Percentiles rank a stretch among this genome's conserved stretches.
phyloP scores from a whole-genome alignment of 148 eudicot species.

The Chenopodium album region DNA sequence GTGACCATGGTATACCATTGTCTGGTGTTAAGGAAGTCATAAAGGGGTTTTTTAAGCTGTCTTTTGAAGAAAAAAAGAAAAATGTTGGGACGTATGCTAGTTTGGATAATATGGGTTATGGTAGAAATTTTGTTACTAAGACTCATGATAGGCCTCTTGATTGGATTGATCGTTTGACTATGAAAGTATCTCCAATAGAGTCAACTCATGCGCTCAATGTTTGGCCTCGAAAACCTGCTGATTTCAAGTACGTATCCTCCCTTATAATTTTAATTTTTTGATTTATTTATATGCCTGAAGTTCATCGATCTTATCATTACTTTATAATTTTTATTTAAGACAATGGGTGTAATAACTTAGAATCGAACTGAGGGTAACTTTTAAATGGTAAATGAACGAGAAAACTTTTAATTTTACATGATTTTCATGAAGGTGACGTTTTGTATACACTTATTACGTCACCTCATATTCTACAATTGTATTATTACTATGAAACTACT shows the following conservation, averaged over 20 bases:
- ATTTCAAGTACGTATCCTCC: slow-evolving; percentile 22
- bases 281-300: no score
- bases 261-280: background rate
- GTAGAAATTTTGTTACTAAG: slow-evolving; percentile 25
- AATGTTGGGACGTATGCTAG: slow-evolving; percentile 29
- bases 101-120: slow-evolving; percentile 35
- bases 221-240: slow-evolving; percentile 29
- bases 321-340: no score
- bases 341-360: no score
- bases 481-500: no score
- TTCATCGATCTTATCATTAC: no score
- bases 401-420: no score
- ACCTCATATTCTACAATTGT: no score
- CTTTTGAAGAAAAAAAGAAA: slow-evolving; percentile 27
- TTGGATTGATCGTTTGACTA: slow-evolving; percentile 32
- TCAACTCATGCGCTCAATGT: slow-evolving; percentile 24
- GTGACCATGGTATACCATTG: slow-evolving; percentile 30
- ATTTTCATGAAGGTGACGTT: no score
- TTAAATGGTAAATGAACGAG: no score
- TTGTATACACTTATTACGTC: no score
- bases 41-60: slow-evolving; percentile 25
- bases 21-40: slow-evolving; percentile 20
- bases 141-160: slow-evolving; percentile 16
- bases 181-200: slow-evolving; percentile 25
- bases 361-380: no score